Percentiles rank a stretch among this genome's conserved stretches.
phyloP scores from a whole-genome alignment of 768 basidiomycete species.

The Amanita pseudoporphyria region DNA sequence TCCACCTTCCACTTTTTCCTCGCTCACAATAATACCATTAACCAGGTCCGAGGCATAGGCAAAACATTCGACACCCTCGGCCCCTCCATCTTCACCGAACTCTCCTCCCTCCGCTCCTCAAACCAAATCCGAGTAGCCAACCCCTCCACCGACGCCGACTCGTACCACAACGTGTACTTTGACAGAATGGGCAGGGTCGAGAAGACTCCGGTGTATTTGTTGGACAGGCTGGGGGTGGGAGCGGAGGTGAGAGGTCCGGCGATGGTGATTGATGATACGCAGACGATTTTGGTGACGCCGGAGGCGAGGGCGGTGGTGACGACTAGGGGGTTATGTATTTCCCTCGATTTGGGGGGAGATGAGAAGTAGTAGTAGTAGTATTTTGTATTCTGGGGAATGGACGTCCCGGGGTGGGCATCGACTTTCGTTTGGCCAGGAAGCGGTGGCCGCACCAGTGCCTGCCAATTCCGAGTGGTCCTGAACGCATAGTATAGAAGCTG shows the following conservation, averaged over 20 bases:
- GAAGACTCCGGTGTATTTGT: slow-evolving; percentile 71
- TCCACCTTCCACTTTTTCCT: background rate
- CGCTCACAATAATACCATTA: background rate
- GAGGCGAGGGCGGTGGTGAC: slow-evolving; percentile 57
- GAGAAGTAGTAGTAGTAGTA: background rate
- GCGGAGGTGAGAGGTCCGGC: slow-evolving; percentile 77
- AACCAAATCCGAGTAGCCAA: slow-evolving; percentile 13
- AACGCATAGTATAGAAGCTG: no score
- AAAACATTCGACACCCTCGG: slow-evolving; percentile 82
- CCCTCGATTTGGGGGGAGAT: slow-evolving; percentile 17
- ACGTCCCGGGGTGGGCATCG: no score
- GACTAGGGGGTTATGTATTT: slow-evolving; percentile 58
- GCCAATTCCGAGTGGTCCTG: no score
- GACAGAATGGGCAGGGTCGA: slow-evolving; percentile 67
- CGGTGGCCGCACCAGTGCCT: slow-evolving; percentile 54
- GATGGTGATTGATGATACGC: slow-evolving; percentile 92
- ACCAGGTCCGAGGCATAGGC: slow-evolving; percentile 78
- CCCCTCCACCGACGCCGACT: slow-evolving; percentile 35
- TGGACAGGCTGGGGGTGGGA: slow-evolving; percentile 58
- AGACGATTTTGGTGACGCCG: slow-evolving; percentile 86
- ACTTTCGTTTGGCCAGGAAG: no score
- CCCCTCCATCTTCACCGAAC: slow-evolving; percentile 69
- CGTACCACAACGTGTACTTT: slow-evolving; percentile 67
- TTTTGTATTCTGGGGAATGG: no score
- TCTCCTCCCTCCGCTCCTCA: slow-evolving; percentile 39